These are phyloP conservation scores for Elsinoe batatas DNA, from an alignment of 2,329 filamentous ascomycete genomes.

Conservation along the genomic window DNA sequence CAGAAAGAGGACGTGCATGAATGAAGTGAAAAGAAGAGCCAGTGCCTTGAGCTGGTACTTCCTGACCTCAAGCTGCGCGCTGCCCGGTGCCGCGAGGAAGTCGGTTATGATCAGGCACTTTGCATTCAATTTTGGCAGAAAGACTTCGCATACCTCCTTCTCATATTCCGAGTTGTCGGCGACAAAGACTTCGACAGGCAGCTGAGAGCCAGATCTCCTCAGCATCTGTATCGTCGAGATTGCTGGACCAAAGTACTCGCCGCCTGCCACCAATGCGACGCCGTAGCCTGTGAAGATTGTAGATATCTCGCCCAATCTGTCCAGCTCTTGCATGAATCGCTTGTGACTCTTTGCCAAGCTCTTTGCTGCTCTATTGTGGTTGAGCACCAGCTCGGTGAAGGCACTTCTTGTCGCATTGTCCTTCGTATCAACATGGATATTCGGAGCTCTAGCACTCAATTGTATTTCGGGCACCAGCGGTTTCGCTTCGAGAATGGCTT, in stretches of 20 bases:
- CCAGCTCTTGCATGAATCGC: conserved; percentile 10
- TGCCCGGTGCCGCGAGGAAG: conserved; percentile 25
- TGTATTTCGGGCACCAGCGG: not conserved
- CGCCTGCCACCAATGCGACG: conserved; percentile 33
- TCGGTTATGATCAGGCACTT: conserved; percentile 36
- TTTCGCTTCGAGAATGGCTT: not conserved
- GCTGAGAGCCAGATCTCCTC: conserved; percentile 31
- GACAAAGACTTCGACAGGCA: conserved; percentile 40
- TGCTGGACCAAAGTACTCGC: conserved; percentile 34
- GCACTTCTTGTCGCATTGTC: not conserved
- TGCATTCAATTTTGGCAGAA: conserved; percentile 35
- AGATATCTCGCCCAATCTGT: not conserved
- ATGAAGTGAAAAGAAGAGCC: conserved; percentile 41
- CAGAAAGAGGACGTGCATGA: conserved; percentile 40
- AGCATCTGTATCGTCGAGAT: conserved; percentile 38
- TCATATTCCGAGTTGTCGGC: conserved; percentile 34
- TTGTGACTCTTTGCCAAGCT: not conserved
- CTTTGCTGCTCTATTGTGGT: not conserved
- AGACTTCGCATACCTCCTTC: conserved; percentile 32
- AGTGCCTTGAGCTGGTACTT: conserved; percentile 42
- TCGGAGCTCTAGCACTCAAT: not conserved
- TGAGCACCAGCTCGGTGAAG: conserved; percentile 9
- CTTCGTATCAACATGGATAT: not conserved
- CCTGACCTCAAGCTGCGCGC: conserved; percentile 25
- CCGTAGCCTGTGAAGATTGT: conserved; percentile 20